Base-by-base conservation (phyloP, 1,284 basidiomycete genomes). In the Ustilago curta region DNA sequence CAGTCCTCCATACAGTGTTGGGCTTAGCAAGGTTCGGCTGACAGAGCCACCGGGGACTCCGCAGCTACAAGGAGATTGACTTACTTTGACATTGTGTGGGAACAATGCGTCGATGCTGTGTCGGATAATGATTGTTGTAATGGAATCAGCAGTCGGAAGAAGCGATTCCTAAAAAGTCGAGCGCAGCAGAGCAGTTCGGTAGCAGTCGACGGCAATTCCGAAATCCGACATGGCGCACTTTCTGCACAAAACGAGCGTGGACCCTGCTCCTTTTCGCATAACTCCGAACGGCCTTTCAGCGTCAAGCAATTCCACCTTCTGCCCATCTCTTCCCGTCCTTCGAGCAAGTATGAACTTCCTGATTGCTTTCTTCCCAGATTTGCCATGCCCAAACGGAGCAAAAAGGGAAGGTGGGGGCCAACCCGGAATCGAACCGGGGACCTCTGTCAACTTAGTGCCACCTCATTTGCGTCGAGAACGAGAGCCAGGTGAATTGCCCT, bases 361-460 rank as follows among this genome's bases (percentile, higher is more conserved):
- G 12, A 37, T 37, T 14, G 2, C 14, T 16, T 3, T 37, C 35
- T 1, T 37, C 11, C 14, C 35, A 37, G 6, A 4, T 3, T 3
- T 12, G 11, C 14, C 9, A 11, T 11, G 3, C 8, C 32, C 6
- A 12, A 7, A 35, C 3, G 35, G 6, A 4, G 35, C 35, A 37
- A 37, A 37, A 37, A 16, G 16, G 35, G 35, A 14, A 14, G 35
- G 14, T 37, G 27, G 70, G 64, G 70, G 70, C 70, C 65, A 68
- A 68, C 70, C 70, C 70, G 65, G 65, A 68, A 73, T 73, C 70
- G 70, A 73, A 73, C 70, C 65, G 70, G 64, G 70, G 70, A 73
- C 70, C 70, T 73, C 70, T 73, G 70, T 68, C 70, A 73, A 68
- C 70, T 68, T 64, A 73, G 70, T 49, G 42, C 45, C 37, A 37